Conservation (phyloP, 2,329 filamentous ascomycete species). For the Aspergillus luchuensis region DNA sequence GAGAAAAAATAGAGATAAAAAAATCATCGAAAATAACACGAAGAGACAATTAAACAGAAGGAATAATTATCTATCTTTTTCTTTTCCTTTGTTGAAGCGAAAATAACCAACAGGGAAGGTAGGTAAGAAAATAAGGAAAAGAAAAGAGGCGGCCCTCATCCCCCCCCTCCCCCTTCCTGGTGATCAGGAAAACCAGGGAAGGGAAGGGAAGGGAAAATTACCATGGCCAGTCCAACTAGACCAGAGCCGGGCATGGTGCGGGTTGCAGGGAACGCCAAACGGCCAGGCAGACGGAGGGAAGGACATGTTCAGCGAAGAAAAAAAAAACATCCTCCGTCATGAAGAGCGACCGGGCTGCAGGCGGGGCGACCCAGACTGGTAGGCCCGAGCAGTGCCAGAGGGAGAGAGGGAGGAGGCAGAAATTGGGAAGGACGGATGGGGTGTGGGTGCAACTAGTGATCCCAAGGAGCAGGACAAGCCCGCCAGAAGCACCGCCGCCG, state of each 20-base stretch:
- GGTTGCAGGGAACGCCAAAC: constrained; percentile 15
- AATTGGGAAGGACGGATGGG: constrained; percentile 15
- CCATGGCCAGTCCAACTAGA: constrained; percentile 16
- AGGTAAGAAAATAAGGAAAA: background rate
- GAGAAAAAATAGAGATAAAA: background rate
- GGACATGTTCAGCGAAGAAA: constrained; percentile 3
- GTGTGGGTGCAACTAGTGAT: constrained; percentile 27
- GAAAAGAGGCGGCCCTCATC: constrained; percentile 2
- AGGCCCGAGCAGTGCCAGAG: constrained; percentile 22
- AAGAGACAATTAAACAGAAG: constrained; percentile 2
- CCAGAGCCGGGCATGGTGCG: constrained; percentile 17
- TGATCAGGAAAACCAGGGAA: constrained; percentile 15
- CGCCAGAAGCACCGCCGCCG: constrained; percentile 17
- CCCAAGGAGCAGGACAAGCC: constrained; percentile 26
- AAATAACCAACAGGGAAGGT: background rate
- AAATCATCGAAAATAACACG: constrained; percentile 8
- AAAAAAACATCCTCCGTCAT: constrained; percentile 3
- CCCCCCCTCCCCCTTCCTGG: constrained; percentile 10
- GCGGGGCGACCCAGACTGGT: constrained; percentile 25
- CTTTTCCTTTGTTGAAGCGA: background rate
- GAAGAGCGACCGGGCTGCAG: constrained; percentile 23
- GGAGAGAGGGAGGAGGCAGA: constrained; percentile 8
- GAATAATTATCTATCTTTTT: background rate
- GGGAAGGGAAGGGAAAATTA: background rate
- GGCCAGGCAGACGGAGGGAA: constrained; percentile 7